Evolutionary conservation across 495 filamentous ascomycete species (phyloP).

Genomic region (Hyaloscypha variabilis): DNA sequence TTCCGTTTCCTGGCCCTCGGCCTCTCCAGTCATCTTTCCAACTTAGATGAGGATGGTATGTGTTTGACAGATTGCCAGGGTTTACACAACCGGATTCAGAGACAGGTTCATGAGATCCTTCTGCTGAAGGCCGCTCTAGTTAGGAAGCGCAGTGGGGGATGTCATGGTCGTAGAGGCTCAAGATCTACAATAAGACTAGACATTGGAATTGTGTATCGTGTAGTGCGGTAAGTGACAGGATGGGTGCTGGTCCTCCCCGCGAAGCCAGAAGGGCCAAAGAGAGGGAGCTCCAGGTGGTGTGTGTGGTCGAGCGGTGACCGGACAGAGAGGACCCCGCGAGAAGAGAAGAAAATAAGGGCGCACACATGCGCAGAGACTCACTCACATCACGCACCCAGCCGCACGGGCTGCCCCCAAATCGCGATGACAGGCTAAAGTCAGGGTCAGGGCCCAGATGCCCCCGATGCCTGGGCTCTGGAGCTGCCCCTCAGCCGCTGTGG

Average conservation of each 20-base stretch:
- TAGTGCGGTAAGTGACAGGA: not conserved
- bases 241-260: not conserved
- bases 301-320: not conserved
- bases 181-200: not conserved
- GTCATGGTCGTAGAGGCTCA: not conserved
- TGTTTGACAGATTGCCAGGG: not conserved
- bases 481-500: too few relatives aligned
- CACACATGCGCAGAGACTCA: too few relatives aligned
- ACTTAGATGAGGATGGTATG: not conserved
- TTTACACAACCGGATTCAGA: not conserved
- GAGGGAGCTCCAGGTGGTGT: not conserved
- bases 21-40: not conserved
- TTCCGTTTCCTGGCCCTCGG: too few relatives aligned
- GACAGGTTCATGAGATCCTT: not conserved
- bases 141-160: not conserved
- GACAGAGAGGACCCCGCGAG: not conserved
- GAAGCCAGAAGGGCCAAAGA: not conserved
- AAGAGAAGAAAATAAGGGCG: too few relatives aligned
- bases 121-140: not conserved
- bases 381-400: too few relatives aligned
- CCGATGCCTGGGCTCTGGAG: too few relatives aligned
- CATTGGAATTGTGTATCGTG: not conserved
- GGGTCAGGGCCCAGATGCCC: constrained; percentile 5
- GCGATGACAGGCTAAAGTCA: constrained; percentile 21
- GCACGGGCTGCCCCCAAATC: too few relatives aligned